Evolutionary conservation across 2,329 filamentous ascomycete genomes (phyloP).

Genomic region (Trichocomaceae sp.): DNA sequence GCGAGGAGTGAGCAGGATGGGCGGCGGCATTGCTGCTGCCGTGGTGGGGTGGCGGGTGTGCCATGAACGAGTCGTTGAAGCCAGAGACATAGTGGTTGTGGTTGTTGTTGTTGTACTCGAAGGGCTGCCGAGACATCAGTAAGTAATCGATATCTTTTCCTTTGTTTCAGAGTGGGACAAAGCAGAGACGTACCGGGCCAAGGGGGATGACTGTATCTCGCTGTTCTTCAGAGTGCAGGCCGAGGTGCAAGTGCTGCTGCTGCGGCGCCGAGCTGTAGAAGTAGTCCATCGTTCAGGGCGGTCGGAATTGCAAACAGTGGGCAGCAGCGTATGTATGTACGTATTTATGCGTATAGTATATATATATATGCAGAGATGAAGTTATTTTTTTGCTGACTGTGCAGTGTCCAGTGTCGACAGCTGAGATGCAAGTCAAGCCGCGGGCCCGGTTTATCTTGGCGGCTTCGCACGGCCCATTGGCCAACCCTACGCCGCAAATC

Average conservation of each 20-base stretch:
- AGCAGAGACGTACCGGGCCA: neutral
- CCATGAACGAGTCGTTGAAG: slow-evolving; percentile 28
- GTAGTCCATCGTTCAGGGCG: neutral
- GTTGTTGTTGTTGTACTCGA: slow-evolving; percentile 30
- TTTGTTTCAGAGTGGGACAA: neutral
- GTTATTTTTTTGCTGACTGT: no score
- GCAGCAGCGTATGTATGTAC: neutral
- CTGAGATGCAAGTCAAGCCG: slow-evolving; percentile 10
- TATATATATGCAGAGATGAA: neutral
- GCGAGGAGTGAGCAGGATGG: slow-evolving; percentile 30
- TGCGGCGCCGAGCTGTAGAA: neutral
- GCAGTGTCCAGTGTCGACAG: no score
- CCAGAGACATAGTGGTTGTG: slow-evolving; percentile 31
- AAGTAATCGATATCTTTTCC: slow-evolving; percentile 3
- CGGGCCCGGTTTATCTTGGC: no score
- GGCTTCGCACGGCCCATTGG: no score
- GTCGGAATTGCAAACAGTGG: no score
- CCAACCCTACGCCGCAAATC: no score
- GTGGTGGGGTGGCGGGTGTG: neutral
- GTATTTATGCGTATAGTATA: neutral
- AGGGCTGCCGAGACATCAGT: slow-evolving; percentile 23
- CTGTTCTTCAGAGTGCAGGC: neutral
- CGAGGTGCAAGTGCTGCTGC: neutral
- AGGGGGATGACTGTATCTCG: neutral
- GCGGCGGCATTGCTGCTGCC: slow-evolving; percentile 23